Percentiles rank a stretch among this genome's conserved stretches.
phyloP scores from a whole-genome alignment of 2,329 filamentous ascomycete species.

The Verticillium isaacii region DNA sequence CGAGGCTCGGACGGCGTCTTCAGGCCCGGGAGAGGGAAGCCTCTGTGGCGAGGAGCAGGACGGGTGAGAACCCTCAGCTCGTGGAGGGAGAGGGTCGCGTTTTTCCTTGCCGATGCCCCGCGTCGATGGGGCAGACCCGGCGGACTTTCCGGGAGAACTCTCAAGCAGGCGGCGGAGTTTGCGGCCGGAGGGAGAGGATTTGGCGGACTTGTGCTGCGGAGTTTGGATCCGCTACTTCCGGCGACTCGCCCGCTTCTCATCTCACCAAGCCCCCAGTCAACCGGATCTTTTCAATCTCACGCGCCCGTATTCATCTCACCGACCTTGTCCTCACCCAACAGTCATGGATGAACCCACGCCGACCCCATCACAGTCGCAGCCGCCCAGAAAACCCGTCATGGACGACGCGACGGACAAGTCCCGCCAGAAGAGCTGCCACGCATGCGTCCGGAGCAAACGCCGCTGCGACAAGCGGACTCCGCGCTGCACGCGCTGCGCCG shows the following conservation, averaged over 20 bases:
- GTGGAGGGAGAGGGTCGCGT: too few relatives aligned
- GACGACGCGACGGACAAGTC: not conserved
- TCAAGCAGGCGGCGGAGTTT: not conserved
- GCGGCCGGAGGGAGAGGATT: not conserved
- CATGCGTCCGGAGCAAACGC: conserved; percentile 40
- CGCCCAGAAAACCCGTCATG: not conserved
- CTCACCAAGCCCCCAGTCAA: not conserved
- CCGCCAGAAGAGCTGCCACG: conserved; percentile 42
- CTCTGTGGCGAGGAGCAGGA: too few relatives aligned
- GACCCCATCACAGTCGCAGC: not conserved
- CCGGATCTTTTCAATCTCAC: not conserved
- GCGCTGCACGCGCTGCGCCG: conserved; percentile 34
- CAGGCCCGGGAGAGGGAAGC: too few relatives aligned
- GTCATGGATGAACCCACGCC: not conserved
- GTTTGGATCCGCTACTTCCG: not conserved
- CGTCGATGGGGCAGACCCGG: not conserved
- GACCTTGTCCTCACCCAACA: not conserved
- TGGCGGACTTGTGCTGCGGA: not conserved
- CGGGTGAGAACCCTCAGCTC: too few relatives aligned
- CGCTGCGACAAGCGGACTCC: conserved; percentile 40
- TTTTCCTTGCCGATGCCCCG: not conserved
- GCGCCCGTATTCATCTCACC: not conserved
- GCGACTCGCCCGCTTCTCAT: not conserved
- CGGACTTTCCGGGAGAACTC: not conserved
- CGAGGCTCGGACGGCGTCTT: too few relatives aligned